A percentile compares a stretch with the other conserved stretches of the same genome.
These are phyloP conservation scores for Aspergillus biplanus DNA, from an alignment of 495 filamentous ascomycete species.

Conservation along the genomic window DNA sequence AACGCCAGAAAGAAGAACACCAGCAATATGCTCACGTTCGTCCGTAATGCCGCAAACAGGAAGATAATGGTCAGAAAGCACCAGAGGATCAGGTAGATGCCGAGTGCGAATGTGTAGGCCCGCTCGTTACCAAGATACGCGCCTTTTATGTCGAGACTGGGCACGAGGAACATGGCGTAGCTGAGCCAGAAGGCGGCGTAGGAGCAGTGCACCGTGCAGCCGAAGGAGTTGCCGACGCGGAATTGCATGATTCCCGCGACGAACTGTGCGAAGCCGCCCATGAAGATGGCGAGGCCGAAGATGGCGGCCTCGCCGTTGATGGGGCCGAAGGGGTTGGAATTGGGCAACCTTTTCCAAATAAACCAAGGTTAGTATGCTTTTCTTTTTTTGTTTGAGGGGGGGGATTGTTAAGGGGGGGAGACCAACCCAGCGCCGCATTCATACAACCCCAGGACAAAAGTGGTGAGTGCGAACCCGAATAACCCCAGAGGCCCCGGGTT, in stretches of 20 bases:
- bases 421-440: constrained; percentile 9
- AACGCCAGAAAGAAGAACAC: constrained; percentile 19
- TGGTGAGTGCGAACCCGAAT: constrained; percentile 7
- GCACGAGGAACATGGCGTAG: constrained; percentile 22
- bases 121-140: constrained; percentile 17
- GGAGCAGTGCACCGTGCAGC: constrained; percentile 21
- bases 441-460: constrained; percentile 8
- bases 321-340: neutral
- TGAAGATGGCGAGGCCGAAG: constrained; percentile 21
- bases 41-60: constrained; percentile 10
- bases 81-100: constrained; percentile 25
- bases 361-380: neutral
- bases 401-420: neutral
- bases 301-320: constrained; percentile 18
- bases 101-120: constrained; percentile 20
- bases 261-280: constrained; percentile 22
- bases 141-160: constrained; percentile 17
- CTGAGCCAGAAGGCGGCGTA: constrained; percentile 27
- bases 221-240: constrained; percentile 25
- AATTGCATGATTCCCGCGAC: constrained; percentile 22
- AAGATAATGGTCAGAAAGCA: constrained; percentile 23
- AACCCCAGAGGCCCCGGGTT: constrained; percentile 4
- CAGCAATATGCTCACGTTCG: constrained; percentile 9
- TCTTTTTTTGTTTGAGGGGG: neutral
- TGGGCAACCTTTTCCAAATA: neutral